phyloP scores from a whole-genome alignment of 2,329 filamentous ascomycete genomes.

The Exophiala viscosa region DNA sequence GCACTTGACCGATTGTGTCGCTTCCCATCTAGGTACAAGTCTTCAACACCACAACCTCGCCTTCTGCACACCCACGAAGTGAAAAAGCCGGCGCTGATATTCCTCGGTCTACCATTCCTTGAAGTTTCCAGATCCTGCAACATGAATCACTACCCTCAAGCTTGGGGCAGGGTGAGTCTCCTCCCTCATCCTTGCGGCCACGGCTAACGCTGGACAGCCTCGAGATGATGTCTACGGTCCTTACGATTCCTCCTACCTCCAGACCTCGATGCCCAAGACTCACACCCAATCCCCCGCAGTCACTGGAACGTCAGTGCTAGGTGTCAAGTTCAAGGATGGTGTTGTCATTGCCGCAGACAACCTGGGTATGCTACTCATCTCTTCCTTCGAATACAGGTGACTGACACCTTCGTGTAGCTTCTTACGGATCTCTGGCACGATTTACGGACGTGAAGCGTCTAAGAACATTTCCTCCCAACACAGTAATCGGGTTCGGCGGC shows the following conservation, averaged over 20 bases:
- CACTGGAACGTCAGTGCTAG: constrained; percentile 92
- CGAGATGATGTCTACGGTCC: constrained; percentile 95
- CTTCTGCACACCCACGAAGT: too few relatives aligned
- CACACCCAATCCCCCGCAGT: constrained; percentile 92
- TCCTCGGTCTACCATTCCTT: too few relatives aligned
- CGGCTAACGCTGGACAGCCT: constrained; percentile 59
- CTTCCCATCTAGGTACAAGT: neutral
- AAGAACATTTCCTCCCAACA: constrained; percentile 76
- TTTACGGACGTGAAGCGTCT: constrained; percentile 97
- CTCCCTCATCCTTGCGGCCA: constrained; percentile 6
- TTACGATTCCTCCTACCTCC: constrained; percentile 85
- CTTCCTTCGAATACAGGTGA: neutral
- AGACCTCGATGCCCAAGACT: constrained; percentile 65
- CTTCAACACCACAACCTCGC: too few relatives aligned
- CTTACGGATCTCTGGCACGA: constrained; percentile 92
- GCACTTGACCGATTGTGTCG: too few relatives aligned
- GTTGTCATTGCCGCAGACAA: constrained; percentile 97
- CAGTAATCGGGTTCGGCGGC: constrained; percentile 89
- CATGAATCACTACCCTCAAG: constrained; percentile 65
- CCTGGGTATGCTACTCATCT: constrained; percentile 60
- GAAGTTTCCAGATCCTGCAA: constrained; percentile 16
- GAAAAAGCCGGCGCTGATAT: too few relatives aligned
- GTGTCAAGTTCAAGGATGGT: constrained; percentile 91
- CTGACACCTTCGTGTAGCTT: constrained; percentile 56
- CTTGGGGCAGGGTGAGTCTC: constrained; percentile 60